phyloP scores from a whole-genome alignment of 2,329 filamentous ascomycete species.

The Alternaria atra region DNA sequence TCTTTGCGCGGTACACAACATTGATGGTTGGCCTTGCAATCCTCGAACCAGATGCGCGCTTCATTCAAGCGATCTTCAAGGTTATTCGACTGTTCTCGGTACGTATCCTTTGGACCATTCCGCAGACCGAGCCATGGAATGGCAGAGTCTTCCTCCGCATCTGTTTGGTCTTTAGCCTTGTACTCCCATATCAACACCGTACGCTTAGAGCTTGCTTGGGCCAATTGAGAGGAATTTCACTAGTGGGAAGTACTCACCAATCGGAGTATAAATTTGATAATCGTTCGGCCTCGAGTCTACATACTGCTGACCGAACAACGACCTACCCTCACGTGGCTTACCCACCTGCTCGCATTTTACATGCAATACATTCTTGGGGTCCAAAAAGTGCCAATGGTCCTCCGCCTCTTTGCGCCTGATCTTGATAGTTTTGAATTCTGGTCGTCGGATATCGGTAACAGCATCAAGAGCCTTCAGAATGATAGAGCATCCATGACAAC shows the following conservation, averaged over 20 bases:
- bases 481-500: background rate
- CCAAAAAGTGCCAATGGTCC: background rate
- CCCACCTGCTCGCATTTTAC: background rate
- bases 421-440: background rate
- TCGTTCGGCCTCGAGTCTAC: background rate
- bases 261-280: slow-evolving; percentile 3
- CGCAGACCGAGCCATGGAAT: background rate
- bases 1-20: background rate
- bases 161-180: background rate
- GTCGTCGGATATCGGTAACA: background rate
- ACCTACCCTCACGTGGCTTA: background rate
- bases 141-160: background rate
- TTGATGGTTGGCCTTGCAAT: background rate
- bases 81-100: background rate
- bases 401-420: background rate
- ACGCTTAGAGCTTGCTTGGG: background rate
- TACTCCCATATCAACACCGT: background rate
- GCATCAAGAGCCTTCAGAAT: background rate
- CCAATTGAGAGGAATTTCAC: background rate
- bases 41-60: slow-evolving; percentile 1
- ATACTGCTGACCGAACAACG: background rate
- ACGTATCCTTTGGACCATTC: background rate
- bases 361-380: background rate
- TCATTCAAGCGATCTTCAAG: slow-evolving; percentile 2
- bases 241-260: background rate